A percentile compares a stretch with the other conserved stretches of the same genome.
phyloP scores from a whole-genome alignment of 2,329 filamentous ascomycete genomes.

The Neurospora crassa region DNA sequence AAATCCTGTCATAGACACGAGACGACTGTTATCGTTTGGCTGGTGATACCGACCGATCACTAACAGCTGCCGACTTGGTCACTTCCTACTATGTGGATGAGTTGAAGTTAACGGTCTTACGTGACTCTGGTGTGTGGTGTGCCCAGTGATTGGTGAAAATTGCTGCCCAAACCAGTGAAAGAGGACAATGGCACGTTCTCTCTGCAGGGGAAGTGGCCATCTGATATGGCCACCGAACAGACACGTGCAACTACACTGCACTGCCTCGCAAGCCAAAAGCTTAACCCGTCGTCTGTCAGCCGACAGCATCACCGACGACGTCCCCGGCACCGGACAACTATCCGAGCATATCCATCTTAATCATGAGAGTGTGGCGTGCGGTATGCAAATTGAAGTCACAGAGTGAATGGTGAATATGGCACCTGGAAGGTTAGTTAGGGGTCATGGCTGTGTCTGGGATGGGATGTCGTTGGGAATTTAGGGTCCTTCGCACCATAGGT shows the following conservation, averaged over 20 bases:
- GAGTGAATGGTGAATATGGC: not conserved
- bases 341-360: not conserved
- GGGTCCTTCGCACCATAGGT: not conserved
- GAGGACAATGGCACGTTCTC: not conserved
- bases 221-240: not conserved
- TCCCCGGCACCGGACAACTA: not conserved
- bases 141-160: not conserved
- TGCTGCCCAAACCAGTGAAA: not conserved
- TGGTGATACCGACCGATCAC: not conserved
- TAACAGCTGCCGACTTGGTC: not conserved
- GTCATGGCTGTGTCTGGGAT: not conserved
- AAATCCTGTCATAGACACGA: too few relatives aligned
- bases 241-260: not conserved
- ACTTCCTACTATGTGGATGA: not conserved
- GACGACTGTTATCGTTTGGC: not conserved
- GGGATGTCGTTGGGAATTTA: not conserved
- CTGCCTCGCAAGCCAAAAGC: not conserved
- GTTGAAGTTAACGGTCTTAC: not conserved
- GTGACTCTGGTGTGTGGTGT: not conserved
- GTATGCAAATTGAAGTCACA: not conserved
- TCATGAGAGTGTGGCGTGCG: not conserved
- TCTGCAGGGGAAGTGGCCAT: not conserved
- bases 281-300: not conserved
- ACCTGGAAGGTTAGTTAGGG: not conserved
- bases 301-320: not conserved